Evolutionary conservation across 108 stramenopile species (phyloP).

Genomic region (Cylindrotheca closterium): DNA sequence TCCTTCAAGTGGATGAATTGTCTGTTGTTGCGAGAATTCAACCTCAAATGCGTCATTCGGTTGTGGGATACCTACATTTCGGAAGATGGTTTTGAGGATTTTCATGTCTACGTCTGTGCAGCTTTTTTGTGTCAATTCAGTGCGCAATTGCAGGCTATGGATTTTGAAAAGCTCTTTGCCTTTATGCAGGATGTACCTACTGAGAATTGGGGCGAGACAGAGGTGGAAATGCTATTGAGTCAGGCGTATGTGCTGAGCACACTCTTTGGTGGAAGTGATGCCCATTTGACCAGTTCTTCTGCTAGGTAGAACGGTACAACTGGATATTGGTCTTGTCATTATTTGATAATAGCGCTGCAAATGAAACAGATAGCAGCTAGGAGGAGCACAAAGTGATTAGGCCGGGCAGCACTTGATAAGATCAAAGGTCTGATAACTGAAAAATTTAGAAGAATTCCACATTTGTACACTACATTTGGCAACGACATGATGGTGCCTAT

Average conservation of each 20-base stretch:
- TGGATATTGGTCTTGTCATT: too few relatives aligned
- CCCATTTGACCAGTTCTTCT: slow-evolving; percentile 79
- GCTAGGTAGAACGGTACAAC: too few relatives aligned
- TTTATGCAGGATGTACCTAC: slow-evolving; percentile 92
- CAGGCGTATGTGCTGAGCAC: slow-evolving; percentile 82
- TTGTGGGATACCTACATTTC: slow-evolving; percentile 95
- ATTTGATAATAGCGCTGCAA: too few relatives aligned
- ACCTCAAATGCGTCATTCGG: slow-evolving; percentile 73
- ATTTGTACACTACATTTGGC: too few relatives aligned
- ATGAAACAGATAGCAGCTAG: too few relatives aligned
- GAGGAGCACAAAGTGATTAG: too few relatives aligned
- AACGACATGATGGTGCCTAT: too few relatives aligned
- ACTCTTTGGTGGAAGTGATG: slow-evolving; percentile 84
- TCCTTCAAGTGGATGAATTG: slow-evolving; percentile 99
- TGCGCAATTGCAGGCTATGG: slow-evolving; percentile 80
- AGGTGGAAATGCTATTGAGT: slow-evolving; percentile 86
- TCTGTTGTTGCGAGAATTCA: slow-evolving; percentile 92
- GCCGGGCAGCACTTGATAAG: too few relatives aligned
- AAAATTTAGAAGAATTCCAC: too few relatives aligned
- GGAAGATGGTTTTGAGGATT: slow-evolving; percentile 94
- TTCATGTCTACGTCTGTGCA: slow-evolving; percentile 98
- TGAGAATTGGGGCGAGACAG: slow-evolving; percentile 77
- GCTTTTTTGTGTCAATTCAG: slow-evolving; percentile 94
- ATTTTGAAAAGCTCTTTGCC: slow-evolving; percentile 92
- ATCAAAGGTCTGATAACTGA: too few relatives aligned